Conservation (phyloP, 139 green algal species). For the Tetradesmus lagerheimii region DNA sequence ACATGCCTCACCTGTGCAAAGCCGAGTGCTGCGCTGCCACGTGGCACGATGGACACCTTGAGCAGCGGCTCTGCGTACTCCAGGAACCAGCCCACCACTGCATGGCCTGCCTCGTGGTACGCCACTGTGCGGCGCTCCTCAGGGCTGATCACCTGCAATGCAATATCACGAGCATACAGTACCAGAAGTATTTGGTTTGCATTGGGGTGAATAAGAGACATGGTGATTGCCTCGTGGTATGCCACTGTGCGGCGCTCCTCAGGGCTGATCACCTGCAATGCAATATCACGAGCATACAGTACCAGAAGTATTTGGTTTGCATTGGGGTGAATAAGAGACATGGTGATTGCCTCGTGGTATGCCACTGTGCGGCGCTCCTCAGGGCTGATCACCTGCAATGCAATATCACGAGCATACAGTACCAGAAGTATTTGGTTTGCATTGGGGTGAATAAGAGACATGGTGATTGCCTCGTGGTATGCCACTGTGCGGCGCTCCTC, state of each 20-base stretch:
- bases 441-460: too few relatives aligned
- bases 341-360: slow-evolving; percentile 96
- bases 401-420: background rate
- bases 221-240: slow-evolving; percentile 96
- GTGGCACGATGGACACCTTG: slow-evolving; percentile 99
- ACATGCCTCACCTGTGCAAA: slow-evolving; percentile 86
- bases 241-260: slow-evolving; percentile 97
- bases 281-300: background rate
- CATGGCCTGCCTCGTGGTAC: slow-evolving; percentile 96
- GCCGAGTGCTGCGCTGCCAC: slow-evolving; percentile 94
- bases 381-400: slow-evolving; percentile 63
- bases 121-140: slow-evolving; percentile 97
- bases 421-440: too few relatives aligned
- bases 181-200: too few relatives aligned
- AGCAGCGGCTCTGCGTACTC: slow-evolving; percentile 97
- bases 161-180: background rate
- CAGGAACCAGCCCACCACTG: slow-evolving; percentile 98
- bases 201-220: too few relatives aligned
- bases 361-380: slow-evolving; percentile 97
- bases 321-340: too few relatives aligned
- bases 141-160: slow-evolving; percentile 63
- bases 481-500: slow-evolving; percentile 97
- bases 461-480: slow-evolving; percentile 96
- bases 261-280: slow-evolving; percentile 63
- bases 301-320: too few relatives aligned